Conservation (phyloP, 352 stramenopile genomes). For the Pythium vanterpoolii region DNA sequence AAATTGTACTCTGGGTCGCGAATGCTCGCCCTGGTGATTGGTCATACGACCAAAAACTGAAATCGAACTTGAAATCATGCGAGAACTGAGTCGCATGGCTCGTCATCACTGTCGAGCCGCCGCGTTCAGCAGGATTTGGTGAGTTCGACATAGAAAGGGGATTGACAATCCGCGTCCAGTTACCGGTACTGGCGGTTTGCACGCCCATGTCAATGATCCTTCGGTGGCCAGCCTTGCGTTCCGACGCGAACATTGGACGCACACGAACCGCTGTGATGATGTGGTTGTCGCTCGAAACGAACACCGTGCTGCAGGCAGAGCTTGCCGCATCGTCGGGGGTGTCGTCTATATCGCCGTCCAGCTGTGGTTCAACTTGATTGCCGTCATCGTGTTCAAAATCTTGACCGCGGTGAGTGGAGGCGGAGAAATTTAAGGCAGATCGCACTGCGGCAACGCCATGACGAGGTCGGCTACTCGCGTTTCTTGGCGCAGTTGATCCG, state of each 20-base stretch:
- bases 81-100: constrained; percentile 40
- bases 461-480: not conserved
- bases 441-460: not conserved
- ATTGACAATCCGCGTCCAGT: constrained; percentile 60
- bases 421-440: not conserved
- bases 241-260: constrained; percentile 59
- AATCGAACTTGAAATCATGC: constrained; percentile 70
- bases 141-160: constrained; percentile 35
- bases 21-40: constrained; percentile 24
- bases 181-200: constrained; percentile 22
- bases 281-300: constrained; percentile 18
- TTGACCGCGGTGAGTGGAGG: not conserved
- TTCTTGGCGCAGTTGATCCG: not conserved
- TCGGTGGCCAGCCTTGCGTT: constrained; percentile 57
- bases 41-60: constrained; percentile 74
- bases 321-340: constrained; percentile 14
- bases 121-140: not conserved
- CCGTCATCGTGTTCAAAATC: constrained; percentile 2
- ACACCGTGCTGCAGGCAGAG: constrained; percentile 24
- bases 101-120: not conserved
- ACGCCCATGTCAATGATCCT: constrained; percentile 57
- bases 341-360: constrained; percentile 9
- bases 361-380: constrained; percentile 14
- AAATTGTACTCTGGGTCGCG: constrained; percentile 52
- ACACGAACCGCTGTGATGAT: constrained; percentile 75